These are phyloP conservation scores for Fremontodendron californicum DNA, from an alignment of 345 rosid genomes.

Conservation along the genomic window DNA sequence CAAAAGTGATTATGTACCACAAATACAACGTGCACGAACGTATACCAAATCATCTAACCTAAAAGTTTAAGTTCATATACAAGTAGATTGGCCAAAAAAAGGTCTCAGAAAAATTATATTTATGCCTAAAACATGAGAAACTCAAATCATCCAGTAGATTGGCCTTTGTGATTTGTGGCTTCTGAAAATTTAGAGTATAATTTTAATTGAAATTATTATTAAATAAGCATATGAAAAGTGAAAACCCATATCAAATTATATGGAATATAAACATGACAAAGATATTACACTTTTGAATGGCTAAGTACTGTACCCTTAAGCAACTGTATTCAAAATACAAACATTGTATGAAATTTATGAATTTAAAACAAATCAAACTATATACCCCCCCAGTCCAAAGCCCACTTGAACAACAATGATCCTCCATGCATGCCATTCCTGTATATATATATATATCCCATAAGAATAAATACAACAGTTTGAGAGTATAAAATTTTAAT, in stretches of 20 bases:
- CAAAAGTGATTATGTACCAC: background rate
- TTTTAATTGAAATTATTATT: slow-evolving; percentile 20
- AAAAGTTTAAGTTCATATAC: no score
- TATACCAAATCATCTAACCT: no score
- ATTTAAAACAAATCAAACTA: slow-evolving; percentile 12
- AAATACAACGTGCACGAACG: background rate
- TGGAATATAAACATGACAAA: slow-evolving; percentile 20
- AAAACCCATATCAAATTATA: slow-evolving; percentile 21
- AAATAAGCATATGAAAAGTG: slow-evolving; percentile 19
- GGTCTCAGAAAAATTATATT: no score
- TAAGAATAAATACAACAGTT: background rate
- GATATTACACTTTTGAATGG: slow-evolving; percentile 6
- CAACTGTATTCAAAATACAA: slow-evolving; percentile 17
- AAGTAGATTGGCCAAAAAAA: no score
- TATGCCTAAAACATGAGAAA: no score
- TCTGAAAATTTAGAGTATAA: background rate
- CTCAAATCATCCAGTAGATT: no score
- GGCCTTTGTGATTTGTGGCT: no score
- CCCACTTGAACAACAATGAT: background rate
- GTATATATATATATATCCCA: no score
- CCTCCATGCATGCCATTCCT: background rate
- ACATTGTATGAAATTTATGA: slow-evolving; percentile 15
- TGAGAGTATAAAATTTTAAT: background rate
- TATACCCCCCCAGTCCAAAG: slow-evolving; percentile 13
- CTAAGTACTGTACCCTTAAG: background rate